Evolutionary conservation across 805 yeast species (phyloP).

Genomic region (Metschnikowia sp.): DNA sequence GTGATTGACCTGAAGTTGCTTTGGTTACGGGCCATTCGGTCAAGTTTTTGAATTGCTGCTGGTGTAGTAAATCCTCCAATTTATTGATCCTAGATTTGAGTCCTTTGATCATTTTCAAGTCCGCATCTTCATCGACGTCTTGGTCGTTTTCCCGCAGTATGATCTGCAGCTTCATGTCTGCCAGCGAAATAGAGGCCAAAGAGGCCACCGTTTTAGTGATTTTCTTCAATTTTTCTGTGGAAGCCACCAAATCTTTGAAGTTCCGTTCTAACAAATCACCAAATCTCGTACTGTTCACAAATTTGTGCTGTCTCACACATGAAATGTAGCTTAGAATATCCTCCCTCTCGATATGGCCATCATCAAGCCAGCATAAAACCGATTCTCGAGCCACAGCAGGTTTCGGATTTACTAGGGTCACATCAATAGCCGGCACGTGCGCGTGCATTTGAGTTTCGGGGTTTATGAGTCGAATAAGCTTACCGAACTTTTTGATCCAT

Average conservation of each 20-base stretch:
- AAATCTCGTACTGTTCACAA: constrained; percentile 26
- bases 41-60: constrained; percentile 59
- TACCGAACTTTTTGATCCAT: constrained; percentile 65
- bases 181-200: constrained; percentile 18
- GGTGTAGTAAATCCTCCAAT: constrained; percentile 74
- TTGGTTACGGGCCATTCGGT: constrained; percentile 41
- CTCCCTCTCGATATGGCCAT: constrained; percentile 30
- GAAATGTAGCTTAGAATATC: constrained; percentile 31
- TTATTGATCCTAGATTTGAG: constrained; percentile 71
- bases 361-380: constrained; percentile 33
- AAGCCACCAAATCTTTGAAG: constrained; percentile 42
- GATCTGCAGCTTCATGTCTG: constrained; percentile 18
- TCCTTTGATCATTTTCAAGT: constrained; percentile 47
- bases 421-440: constrained; percentile 23
- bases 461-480: constrained; percentile 26
- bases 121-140: constrained; percentile 23
- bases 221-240: constrained; percentile 35
- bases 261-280: constrained; percentile 40
- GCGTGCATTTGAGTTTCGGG: constrained; percentile 12
- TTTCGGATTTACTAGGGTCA: constrained; percentile 14
- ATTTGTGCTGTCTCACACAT: constrained; percentile 26
- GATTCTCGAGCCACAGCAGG: not conserved
- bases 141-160: not conserved
- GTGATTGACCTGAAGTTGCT: not conserved
- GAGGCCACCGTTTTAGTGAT: constrained; percentile 31